Evolutionary conservation across 1,284 basidiomycete genomes (phyloP).

Genomic region (Papiliotrema terrestris): DNA sequence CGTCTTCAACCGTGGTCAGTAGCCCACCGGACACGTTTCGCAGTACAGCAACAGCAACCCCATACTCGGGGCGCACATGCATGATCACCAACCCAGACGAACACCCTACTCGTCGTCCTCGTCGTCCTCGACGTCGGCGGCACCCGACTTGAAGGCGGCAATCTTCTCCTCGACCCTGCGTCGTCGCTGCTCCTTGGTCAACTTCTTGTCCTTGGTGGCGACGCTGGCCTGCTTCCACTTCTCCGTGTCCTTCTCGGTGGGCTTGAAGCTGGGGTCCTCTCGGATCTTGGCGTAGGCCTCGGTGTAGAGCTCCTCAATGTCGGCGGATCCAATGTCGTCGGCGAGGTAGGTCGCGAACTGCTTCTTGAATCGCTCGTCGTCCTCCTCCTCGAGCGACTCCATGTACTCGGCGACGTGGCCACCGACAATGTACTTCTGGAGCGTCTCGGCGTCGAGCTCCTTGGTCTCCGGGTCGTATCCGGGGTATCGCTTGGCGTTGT

Average conservation of each 20-base stretch:
- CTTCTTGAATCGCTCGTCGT: slow-evolving; percentile 99
- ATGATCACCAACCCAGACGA: background rate
- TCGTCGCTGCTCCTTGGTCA: slow-evolving; percentile 75
- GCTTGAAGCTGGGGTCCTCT: slow-evolving; percentile 86
- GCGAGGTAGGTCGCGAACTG: slow-evolving; percentile 95
- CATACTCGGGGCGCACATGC: background rate
- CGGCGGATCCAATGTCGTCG: slow-evolving; percentile 91
- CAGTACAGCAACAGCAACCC: background rate
- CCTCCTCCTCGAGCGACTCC: slow-evolving; percentile 99
- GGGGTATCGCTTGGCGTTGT: slow-evolving; percentile 98
- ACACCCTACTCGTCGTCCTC: slow-evolving; percentile 26
- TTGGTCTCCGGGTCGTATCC: slow-evolving; percentile 95
- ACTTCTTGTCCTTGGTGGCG: slow-evolving; percentile 69
- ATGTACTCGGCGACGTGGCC: slow-evolving; percentile 99
- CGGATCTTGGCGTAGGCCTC: slow-evolving; percentile 91
- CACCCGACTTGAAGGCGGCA: slow-evolving; percentile 70
- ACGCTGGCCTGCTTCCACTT: slow-evolving; percentile 87
- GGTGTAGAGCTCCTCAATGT: slow-evolving; percentile 94
- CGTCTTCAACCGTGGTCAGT: too few relatives aligned
- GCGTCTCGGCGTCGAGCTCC: slow-evolving; percentile 86
- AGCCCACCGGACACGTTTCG: too few relatives aligned
- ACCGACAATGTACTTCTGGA: slow-evolving; percentile 98
- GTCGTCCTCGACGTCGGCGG: slow-evolving; percentile 16
- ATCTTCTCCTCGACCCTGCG: slow-evolving; percentile 77
- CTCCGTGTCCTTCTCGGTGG: slow-evolving; percentile 77